A percentile compares a stretch with the other conserved stretches of the same genome.
Conservation (phyloP, 345 rosid genomes). For the Sisymbrium irio region DNA sequence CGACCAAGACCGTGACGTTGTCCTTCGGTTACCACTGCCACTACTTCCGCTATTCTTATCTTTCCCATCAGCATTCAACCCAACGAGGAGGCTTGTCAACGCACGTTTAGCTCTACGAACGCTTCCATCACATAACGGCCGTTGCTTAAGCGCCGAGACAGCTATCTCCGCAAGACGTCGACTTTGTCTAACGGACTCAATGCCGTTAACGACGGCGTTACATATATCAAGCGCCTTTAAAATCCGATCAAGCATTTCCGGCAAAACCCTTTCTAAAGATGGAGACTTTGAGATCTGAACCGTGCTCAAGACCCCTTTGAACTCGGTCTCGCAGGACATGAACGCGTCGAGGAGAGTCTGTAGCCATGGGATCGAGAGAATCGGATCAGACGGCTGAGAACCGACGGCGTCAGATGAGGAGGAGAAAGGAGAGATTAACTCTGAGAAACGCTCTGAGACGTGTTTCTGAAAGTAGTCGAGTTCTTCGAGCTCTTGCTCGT, state of each 20-base stretch:
- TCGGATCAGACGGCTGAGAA: constrained; percentile 27
- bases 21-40: constrained; percentile 31
- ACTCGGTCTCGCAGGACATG: constrained; percentile 88
- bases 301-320: constrained; percentile 63
- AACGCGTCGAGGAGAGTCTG: constrained; percentile 71
- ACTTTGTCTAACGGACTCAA: constrained; percentile 66
- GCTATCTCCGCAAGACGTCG: constrained; percentile 68
- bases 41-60: constrained; percentile 43
- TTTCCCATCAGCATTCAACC: constrained; percentile 53
- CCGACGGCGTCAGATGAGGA: neutral
- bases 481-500: constrained; percentile 82
- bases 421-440: constrained; percentile 39
- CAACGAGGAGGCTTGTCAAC: constrained; percentile 39
- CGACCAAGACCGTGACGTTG: constrained; percentile 76
- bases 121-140: constrained; percentile 78
- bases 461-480: constrained; percentile 71
- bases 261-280: constrained; percentile 64
- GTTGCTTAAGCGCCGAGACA: constrained; percentile 57
- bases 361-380: constrained; percentile 80
- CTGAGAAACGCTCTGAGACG: constrained; percentile 68
- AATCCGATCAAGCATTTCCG: constrained; percentile 68
- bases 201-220: constrained; percentile 64
- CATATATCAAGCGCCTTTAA: constrained; percentile 80
- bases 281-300: constrained; percentile 71
- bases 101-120: constrained; percentile 79